A percentile compares a stretch with the other conserved stretches of the same genome.
Conservation (phyloP, 1,284 basidiomycete species). For the Wallemia ichthyophaga region DNA sequence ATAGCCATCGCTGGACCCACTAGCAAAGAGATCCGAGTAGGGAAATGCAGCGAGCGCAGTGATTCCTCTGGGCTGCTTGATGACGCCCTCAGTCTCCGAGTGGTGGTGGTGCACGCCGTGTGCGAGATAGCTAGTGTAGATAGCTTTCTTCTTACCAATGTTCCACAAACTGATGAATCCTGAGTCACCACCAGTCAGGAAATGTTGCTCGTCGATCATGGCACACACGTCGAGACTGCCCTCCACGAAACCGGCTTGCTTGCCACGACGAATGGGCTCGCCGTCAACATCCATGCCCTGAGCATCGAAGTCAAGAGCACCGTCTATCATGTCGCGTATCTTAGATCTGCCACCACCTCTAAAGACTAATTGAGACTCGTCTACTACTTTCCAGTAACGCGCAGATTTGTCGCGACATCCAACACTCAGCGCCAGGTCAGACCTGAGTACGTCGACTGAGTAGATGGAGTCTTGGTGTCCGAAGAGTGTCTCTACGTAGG, state of each 20-base stretch:
- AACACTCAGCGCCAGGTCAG: slow-evolving; percentile 56
- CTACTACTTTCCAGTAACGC: slow-evolving; percentile 85
- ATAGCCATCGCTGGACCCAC: slow-evolving; percentile 76
- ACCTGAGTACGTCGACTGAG: slow-evolving; percentile 43
- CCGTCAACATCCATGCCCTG: slow-evolving; percentile 19
- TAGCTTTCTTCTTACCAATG: slow-evolving; percentile 81
- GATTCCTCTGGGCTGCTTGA: slow-evolving; percentile 62
- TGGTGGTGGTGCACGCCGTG: slow-evolving; percentile 49
- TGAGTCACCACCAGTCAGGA: slow-evolving; percentile 79
- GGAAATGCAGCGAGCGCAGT: slow-evolving; percentile 49
- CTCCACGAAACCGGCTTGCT: slow-evolving; percentile 35
- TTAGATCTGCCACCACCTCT: slow-evolving; percentile 55
- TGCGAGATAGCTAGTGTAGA: slow-evolving; percentile 51
- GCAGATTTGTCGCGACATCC: slow-evolving; percentile 74
- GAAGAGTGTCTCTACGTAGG: slow-evolving; percentile 79
- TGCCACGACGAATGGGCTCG: slow-evolving; percentile 16
- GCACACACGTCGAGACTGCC: slow-evolving; percentile 72
- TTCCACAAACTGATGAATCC: slow-evolving; percentile 58
- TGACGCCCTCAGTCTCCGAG: slow-evolving; percentile 38
- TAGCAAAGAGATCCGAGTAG: slow-evolving; percentile 72
- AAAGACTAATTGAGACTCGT: slow-evolving; percentile 86
- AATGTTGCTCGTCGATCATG: slow-evolving; percentile 78
- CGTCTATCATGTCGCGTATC: slow-evolving; percentile 48
- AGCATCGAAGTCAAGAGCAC: slow-evolving; percentile 32
- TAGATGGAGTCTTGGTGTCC: slow-evolving; percentile 80